A percentile compares a stretch with the other conserved stretches of the same genome.
These are phyloP conservation scores for Metschnikowia drakensbergensis DNA, from an alignment of 805 yeast genomes.

Conservation along the genomic window DNA sequence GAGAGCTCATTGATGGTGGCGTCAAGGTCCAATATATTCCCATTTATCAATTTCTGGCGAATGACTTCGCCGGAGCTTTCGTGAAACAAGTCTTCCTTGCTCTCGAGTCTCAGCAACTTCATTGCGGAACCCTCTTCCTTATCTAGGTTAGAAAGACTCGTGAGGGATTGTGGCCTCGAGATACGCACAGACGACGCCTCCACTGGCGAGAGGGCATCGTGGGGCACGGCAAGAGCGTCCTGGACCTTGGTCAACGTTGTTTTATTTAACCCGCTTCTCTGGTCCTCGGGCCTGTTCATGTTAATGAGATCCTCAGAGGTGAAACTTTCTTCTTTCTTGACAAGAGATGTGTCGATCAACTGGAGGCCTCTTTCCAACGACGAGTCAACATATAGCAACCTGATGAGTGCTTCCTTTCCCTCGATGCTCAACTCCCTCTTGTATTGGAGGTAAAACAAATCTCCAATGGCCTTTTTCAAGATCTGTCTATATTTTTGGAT, in stretches of 20 bases:
- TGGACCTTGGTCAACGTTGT: conserved; percentile 5
- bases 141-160: conserved; percentile 33
- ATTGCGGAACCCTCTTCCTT: conserved; percentile 42
- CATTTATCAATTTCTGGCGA: conserved; percentile 28
- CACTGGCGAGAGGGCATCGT: conserved; percentile 7
- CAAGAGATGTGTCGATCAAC: conserved; percentile 36
- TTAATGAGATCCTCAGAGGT: conserved; percentile 14
- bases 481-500: conserved; percentile 29
- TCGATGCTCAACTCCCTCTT: conserved; percentile 53
- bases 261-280: conserved; percentile 15
- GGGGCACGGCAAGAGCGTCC: conserved; percentile 6
- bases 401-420: conserved; percentile 71
- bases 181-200: conserved; percentile 11
- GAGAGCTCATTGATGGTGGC: conserved; percentile 30
- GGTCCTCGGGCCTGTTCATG: conserved; percentile 24
- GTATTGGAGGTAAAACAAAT: conserved; percentile 55
- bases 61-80: conserved; percentile 37
- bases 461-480: conserved; percentile 37
- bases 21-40: conserved; percentile 33
- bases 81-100: conserved; percentile 9
- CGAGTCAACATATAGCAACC: conserved; percentile 66
- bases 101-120: conserved; percentile 28
- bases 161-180: conserved; percentile 18
- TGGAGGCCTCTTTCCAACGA: conserved; percentile 57
- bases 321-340: conserved; percentile 13